These are phyloP conservation scores for Porcisia hertigi DNA, from an alignment of 208 protist species.

Conservation along the genomic window DNA sequence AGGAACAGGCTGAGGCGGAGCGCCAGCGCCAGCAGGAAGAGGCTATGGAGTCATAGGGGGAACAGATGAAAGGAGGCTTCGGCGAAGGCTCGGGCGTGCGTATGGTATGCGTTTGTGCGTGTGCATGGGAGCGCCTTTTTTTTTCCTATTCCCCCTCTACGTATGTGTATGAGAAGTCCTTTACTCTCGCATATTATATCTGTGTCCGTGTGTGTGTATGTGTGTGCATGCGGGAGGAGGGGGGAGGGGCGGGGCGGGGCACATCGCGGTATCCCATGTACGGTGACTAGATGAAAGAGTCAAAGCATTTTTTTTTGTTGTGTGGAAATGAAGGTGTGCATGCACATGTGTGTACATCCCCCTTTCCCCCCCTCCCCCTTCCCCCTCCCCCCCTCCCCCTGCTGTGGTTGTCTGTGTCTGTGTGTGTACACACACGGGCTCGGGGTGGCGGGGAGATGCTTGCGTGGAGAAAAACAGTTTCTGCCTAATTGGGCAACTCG, in stretches of 20 bases:
- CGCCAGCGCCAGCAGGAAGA: slow-evolving; percentile 79
- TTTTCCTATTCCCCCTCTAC: not conserved
- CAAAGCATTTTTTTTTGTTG: no score
- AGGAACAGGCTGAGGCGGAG: slow-evolving; percentile 81
- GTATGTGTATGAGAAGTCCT: not conserved
- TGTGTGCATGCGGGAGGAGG: not conserved
- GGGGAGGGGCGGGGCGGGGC: not conserved
- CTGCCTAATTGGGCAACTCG: no score
- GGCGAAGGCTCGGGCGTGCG: not conserved
- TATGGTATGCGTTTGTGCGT: not conserved
- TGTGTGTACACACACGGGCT: no score
- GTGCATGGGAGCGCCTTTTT: not conserved
- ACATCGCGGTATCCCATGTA: not conserved
- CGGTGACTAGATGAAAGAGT: not conserved
- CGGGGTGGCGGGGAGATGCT: no score
- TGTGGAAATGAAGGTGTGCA: not conserved
- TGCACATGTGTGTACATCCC: not conserved
- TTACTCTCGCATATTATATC: not conserved
- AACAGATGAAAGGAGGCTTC: not conserved
- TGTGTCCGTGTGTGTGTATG: slow-evolving; percentile 7
- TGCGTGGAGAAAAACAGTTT: no score
- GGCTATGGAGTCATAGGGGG: slow-evolving; percentile 35
- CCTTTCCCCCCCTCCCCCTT: not conserved
- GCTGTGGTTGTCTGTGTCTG: not conserved
- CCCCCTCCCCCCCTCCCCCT: not conserved